These are phyloP conservation scores for Nidula microcarpa DNA, from an alignment of 768 basidiomycete species.

Conservation along the genomic window DNA sequence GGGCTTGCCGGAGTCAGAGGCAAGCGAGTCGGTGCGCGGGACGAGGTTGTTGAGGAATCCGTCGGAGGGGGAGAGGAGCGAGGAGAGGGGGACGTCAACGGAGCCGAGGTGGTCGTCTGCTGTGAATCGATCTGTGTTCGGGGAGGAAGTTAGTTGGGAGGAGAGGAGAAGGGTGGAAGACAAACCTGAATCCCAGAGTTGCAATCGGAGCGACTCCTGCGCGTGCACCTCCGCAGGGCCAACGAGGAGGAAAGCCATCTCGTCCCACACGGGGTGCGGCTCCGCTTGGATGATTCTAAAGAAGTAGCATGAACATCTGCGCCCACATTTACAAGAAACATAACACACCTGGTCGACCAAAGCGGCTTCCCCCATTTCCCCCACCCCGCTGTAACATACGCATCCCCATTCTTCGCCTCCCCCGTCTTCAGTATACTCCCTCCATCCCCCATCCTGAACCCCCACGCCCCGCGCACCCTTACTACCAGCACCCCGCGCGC, in stretches of 20 bases:
- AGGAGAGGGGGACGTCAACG: constrained; percentile 35
- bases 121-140: constrained; percentile 30
- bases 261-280: constrained; percentile 65
- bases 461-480: constrained; percentile 59
- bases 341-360: constrained; percentile 55
- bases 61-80: constrained; percentile 22
- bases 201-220: constrained; percentile 58
- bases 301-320: not conserved
- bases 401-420: constrained; percentile 33
- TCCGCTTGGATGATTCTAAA: constrained; percentile 59
- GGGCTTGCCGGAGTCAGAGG: constrained; percentile 21
- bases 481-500: constrained; percentile 65
- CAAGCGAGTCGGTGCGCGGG: constrained; percentile 42
- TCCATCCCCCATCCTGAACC: constrained; percentile 37
- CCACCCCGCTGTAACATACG: constrained; percentile 66
- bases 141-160: not conserved
- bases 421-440: constrained; percentile 28
- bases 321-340: not conserved
- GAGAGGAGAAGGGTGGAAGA: not conserved
- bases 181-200: constrained; percentile 72
- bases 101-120: constrained; percentile 49
- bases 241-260: constrained; percentile 60
- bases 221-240: constrained; percentile 64
- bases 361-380: constrained; percentile 60
- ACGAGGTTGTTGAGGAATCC: constrained; percentile 44